Conservation (phyloP, 2,329 filamentous ascomycete species). For the Xylariales sp. region DNA sequence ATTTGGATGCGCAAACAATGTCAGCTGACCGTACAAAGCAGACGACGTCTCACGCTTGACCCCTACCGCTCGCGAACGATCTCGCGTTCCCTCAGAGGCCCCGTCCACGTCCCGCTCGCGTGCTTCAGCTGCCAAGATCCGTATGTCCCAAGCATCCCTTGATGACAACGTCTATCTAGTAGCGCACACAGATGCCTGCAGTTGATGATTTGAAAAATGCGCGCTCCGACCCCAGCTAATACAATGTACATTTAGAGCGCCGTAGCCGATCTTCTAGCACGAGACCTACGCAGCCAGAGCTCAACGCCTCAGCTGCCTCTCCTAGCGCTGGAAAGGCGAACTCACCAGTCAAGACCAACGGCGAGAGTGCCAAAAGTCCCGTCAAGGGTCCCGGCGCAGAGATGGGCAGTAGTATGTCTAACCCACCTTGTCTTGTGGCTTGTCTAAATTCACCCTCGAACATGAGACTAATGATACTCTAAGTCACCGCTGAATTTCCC, state of each 20-base stretch:
- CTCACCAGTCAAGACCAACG: slow-evolving; percentile 1
- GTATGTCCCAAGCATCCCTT: slow-evolving; percentile 9
- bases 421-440: too few species aligned
- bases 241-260: slow-evolving; percentile 14
- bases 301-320: too few species aligned
- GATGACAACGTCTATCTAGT: too few species aligned
- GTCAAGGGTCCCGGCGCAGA: too few species aligned
- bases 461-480: too few species aligned
- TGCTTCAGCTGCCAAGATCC: slow-evolving; percentile 10
- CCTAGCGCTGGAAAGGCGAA: neutral
- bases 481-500: too few species aligned
- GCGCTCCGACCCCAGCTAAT: neutral
- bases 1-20: too few species aligned
- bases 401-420: too few species aligned
- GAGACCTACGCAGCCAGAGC: too few species aligned
- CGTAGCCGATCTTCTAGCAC: slow-evolving; percentile 13
- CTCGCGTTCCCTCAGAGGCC: slow-evolving; percentile 18
- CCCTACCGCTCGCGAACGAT: slow-evolving; percentile 12
- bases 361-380: slow-evolving; percentile 9
- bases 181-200: too few species aligned
- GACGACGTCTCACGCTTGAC: slow-evolving; percentile 11
- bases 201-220: too few species aligned
- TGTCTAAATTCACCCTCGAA: too few species aligned
- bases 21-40: slow-evolving; percentile 13
- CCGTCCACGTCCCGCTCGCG: slow-evolving; percentile 15